Base-by-base conservation (phyloP, 768 basidiomycete species). In the Hericium alpestre region DNA sequence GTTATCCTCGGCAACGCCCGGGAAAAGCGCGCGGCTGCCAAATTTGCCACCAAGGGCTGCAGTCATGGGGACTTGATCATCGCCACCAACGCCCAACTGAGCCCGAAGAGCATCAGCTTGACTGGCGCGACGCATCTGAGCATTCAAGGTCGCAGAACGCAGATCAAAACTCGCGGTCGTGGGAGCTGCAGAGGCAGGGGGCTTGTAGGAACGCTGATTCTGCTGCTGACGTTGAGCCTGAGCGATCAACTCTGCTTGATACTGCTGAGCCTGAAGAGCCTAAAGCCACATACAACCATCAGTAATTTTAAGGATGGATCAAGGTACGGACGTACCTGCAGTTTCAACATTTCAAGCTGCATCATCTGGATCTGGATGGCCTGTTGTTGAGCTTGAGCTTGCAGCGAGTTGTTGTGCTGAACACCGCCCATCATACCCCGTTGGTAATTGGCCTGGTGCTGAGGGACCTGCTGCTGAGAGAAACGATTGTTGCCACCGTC, bases 341-440 rank as follows among this genome's bases (percentile, higher is more conserved):
- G 79, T 67, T 80, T 81, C 67, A 90, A 70, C 63, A 92, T 79
- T 72, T 92, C 90, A 56, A 92, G 74, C 66, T 92, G 90, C 73
- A 91, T 79, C 76, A 91, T 76, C 72, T 92, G 89, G 78, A 91
- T 77, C 72, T 90, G 89, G 56, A 88, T 73, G 55, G 83, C 79
- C 64, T 83, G 83, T 46, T 76, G 71, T 65, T 84, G 83, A 47
- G 74, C 71, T 65, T 82, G 82, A 43, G 72, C 69, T 65, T 76
- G 71, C 59, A 73, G 59, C 43, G 76, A 67, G 23, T 75, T 72
- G 65, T 70, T 73, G 58, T 77, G 78, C 25, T 74, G 75, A 53
- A 70, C 80, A 69, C 84, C 67, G 8, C 81, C 58, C 77, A 81
- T 73, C 65, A 74, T 67, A 70, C 72, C 73, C 72, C 78, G 72